Percentiles rank a stretch among this genome's conserved stretches.
Evolutionary conservation across 2,329 filamentous ascomycete genomes (phyloP).

Genomic region (Incumbomyces lentus): DNA sequence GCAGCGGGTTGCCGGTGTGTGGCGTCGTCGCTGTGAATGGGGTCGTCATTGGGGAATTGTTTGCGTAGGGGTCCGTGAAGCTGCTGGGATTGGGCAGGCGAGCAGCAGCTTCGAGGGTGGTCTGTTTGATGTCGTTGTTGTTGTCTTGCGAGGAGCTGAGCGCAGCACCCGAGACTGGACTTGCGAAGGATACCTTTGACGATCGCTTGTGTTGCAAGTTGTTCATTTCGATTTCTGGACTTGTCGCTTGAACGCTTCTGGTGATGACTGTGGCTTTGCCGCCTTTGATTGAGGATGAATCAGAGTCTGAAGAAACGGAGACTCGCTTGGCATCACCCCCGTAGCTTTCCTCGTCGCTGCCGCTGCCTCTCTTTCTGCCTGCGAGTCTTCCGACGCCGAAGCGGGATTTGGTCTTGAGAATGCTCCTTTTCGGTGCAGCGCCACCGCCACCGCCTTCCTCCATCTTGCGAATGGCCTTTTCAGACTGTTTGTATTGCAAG

Average conservation of each 20-base stretch:
- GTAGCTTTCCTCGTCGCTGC: not conserved
- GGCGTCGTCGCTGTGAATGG: not conserved
- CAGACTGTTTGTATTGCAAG: constrained; percentile 1
- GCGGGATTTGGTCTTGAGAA: not conserved
- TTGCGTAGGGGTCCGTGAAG: not conserved
- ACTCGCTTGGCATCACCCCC: not conserved
- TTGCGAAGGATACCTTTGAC: not conserved
- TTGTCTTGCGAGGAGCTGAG: not conserved
- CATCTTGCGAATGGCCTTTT: constrained; percentile 1
- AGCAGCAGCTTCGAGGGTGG: not conserved
- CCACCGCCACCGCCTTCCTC: not conserved
- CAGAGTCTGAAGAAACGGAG: constrained; percentile 1
- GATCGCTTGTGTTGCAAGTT: not conserved
- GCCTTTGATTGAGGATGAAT: constrained; percentile 1
- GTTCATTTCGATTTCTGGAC: constrained; percentile 2
- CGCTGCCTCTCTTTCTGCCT: not conserved
- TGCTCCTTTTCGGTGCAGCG: constrained; percentile 2
- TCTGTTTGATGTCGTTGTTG: not conserved
- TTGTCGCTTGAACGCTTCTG: not conserved
- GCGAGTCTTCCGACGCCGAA: not conserved
- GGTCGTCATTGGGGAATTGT: not conserved
- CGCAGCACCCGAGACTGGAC: constrained; percentile 6
- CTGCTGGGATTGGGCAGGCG: not conserved
- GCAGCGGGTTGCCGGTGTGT: constrained; percentile 1
- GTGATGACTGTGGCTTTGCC: not conserved